These are phyloP conservation scores for Trichoderma afroharzianum DNA, from an alignment of 2,329 filamentous ascomycete genomes.

Conservation along the genomic window DNA sequence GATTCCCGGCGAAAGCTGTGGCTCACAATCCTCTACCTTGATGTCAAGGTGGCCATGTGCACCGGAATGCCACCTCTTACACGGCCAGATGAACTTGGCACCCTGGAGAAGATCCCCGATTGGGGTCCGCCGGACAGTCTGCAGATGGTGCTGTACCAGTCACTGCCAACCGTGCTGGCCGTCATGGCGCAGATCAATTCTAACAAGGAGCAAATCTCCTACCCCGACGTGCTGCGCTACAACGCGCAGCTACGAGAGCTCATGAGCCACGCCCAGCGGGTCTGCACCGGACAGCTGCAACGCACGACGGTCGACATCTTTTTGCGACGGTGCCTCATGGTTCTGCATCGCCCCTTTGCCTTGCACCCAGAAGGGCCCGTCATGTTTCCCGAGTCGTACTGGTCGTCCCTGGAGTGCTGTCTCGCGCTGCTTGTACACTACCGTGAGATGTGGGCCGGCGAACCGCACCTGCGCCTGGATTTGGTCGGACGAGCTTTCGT, in stretches of 20 bases:
- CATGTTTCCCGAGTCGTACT: slow-evolving; percentile 35
- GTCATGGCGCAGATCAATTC: slow-evolving; percentile 34
- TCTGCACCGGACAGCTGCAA: slow-evolving; percentile 30
- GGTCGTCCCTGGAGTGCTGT: slow-evolving; percentile 36
- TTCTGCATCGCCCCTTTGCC: slow-evolving; percentile 35
- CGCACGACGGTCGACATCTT: slow-evolving; percentile 35
- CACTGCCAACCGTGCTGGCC: slow-evolving; percentile 30
- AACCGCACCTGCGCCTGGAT: slow-evolving; percentile 26
- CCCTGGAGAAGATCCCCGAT: slow-evolving; percentile 25
- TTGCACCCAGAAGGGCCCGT: slow-evolving; percentile 32
- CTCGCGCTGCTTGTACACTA: slow-evolving; percentile 35
- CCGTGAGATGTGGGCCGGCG: slow-evolving; percentile 33
- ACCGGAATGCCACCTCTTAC: slow-evolving; percentile 36
- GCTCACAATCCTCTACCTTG: slow-evolving; percentile 36
- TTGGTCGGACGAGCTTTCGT: slow-evolving; percentile 34
- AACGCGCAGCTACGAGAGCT: slow-evolving; percentile 32
- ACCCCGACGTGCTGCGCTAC: slow-evolving; percentile 33
- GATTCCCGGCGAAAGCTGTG: slow-evolving; percentile 31
- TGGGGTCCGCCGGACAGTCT: slow-evolving; percentile 29
- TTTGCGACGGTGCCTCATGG: slow-evolving; percentile 34
- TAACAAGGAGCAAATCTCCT: slow-evolving; percentile 30
- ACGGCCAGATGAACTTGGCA: slow-evolving; percentile 30
- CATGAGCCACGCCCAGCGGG: slow-evolving; percentile 29
- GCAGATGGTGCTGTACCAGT: slow-evolving; percentile 32
- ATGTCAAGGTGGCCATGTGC: slow-evolving; percentile 35